A percentile compares a stretch with the other conserved stretches of the same genome.
Evolutionary conservation across 2,329 filamentous ascomycete species (phyloP).

Genomic region (Paecilomyces sp.): DNA sequence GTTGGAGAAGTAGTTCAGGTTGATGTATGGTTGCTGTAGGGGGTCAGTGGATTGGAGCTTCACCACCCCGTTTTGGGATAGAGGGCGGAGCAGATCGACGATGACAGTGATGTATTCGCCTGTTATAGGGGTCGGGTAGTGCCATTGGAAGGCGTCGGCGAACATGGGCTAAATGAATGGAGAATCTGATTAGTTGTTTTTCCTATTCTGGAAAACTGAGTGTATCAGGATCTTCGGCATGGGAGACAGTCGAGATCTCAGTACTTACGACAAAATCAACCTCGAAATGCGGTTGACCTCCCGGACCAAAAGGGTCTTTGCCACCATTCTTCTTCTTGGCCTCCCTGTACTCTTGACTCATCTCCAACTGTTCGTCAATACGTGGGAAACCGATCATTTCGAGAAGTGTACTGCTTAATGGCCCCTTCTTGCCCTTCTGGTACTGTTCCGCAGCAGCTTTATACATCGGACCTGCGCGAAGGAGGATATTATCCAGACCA

Average conservation of each 20-base stretch:
- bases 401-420: conserved; percentile 29
- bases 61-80: conserved; percentile 37
- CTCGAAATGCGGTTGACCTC: conserved; percentile 54
- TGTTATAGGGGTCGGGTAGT: conserved; percentile 30
- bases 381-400: conserved; percentile 51
- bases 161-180: conserved; percentile 40
- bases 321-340: conserved; percentile 32
- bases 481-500: conserved; percentile 29
- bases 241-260: neutral
- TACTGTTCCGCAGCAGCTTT: conserved; percentile 27
- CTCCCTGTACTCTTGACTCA: conserved; percentile 39
- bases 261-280: conserved; percentile 48
- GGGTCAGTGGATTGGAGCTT: conserved; percentile 32
- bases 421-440: conserved; percentile 34
- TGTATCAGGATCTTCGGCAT: neutral
- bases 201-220: too few relatives aligned
- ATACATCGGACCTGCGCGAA: conserved; percentile 28
- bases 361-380: conserved; percentile 45
- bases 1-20: conserved; percentile 40
- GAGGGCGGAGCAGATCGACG: conserved; percentile 40
- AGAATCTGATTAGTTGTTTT: too few relatives aligned
- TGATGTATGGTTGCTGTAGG: conserved; percentile 29
- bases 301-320: conserved; percentile 47
- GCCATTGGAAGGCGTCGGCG: conserved; percentile 42
- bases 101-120: conserved; percentile 51